Base-by-base conservation (phyloP, 2,329 filamentous ascomycete genomes). In the Sporothrix protearum region DNA sequence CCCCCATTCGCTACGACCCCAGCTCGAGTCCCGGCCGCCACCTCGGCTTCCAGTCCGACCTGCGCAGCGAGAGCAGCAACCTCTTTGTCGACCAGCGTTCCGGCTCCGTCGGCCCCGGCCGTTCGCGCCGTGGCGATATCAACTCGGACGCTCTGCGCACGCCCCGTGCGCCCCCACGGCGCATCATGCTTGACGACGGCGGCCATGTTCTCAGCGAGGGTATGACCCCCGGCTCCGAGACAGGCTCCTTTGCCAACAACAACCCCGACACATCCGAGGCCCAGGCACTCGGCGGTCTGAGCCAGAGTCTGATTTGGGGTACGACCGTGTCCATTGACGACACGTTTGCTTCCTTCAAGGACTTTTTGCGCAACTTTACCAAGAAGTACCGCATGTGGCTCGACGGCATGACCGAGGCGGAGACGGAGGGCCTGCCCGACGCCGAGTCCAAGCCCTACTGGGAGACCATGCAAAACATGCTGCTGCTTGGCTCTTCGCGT, bases 281-380 rank as follows among this genome's bases (percentile, higher is more conserved):
- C 0, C 92, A 97, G 78, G 88, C 86, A 0, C 87, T 97, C 53
- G 95, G 94, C 51, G 96, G 94, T 1, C 88, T 88, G 72, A 92
- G 92, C 51, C 91, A 91, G 71, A 89, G 91, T 76, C 88, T 96
- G 72, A 95, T 99, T 75, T 99, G 96, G 96, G 96, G 96, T 80
- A 99, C 96, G 57, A 98, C 97, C 51, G 92, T 99, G 67, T 97
- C 95, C 5, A 91, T 99, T 69, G 89, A 93, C 73, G 94, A 98
- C 79, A 94, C 93, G 0, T 92, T 96, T 80, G 88, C 89, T 68
- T 86, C 90, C 0, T 97, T 97, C 84, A 95, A 96, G 78, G 94
- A 96, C 75, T 99, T 99, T 78, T 84, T 99, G 36, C 89, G 90
- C 78, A 96, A 97, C 79, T 99, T 96, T 77, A 93, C 94, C 73